Base-by-base conservation (phyloP, 495 filamentous ascomycete genomes). In the Pseudoneurospora amorphoporcata region DNA sequence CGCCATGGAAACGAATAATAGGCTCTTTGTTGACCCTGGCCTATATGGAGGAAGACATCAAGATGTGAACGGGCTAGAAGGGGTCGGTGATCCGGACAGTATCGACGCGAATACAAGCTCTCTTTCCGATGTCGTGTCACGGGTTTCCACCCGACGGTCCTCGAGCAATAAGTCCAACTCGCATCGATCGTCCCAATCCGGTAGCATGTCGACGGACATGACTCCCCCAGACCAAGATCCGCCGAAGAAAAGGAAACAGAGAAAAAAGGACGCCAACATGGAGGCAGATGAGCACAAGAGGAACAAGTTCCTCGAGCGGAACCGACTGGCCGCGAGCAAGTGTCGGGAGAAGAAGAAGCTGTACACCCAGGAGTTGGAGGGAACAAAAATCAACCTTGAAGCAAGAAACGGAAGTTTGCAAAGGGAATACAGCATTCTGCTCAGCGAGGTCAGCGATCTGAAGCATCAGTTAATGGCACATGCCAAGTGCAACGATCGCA, bases 291-390 rank as follows among this genome's bases (percentile, higher is more conserved):
- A 72, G 3, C 69, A 71, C 1, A 85, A 82, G 53, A 75, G 84
- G 39, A 79, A 76, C 69, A 82, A 83, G 72, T 89, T 92, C 77
- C 85, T 95, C 38, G 92, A 95, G 77, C 88, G 92, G 35, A 97
- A 97, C 76, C 88, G 94, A 5, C 78, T 94, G 5, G 94, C 94
- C 6, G 94, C 94, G 0, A 92, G 88, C 80, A 97, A 96, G 76
- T 96, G 93, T 77, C 88, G 94, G 3, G 89, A 91, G 78, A 95
- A 94, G 85, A 95, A 95, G 81, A 96, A 95, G 79, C 87, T 90
- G 74, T 90, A 88, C 79, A 89, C 90, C 8, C 82, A 87, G 47
- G 85, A 87, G 37, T 82, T 92, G 4, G 88, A 92, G 73, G 80
- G 83, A 42, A 81, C 80, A 29, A 84, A 78, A 68, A 72, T 78